A percentile compares a stretch with the other conserved stretches of the same genome.
phyloP scores from a whole-genome alignment of 1,139 yeast species.

The Citeromyces siamensis region DNA sequence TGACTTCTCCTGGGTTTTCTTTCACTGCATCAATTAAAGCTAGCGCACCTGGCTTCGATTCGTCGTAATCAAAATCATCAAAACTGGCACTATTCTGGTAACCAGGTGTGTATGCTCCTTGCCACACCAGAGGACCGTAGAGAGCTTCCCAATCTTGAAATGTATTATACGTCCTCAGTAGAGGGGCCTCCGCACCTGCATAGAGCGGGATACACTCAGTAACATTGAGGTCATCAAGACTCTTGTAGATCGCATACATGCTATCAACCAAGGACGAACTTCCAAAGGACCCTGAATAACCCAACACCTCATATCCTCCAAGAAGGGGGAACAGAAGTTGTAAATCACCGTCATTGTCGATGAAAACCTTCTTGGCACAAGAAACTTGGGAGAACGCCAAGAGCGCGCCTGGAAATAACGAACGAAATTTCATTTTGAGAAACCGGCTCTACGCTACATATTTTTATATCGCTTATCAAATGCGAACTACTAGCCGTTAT shows the following conservation, averaged over 20 bases:
- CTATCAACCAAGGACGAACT: slow-evolving; percentile 24
- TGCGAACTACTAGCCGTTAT: too few relatives aligned
- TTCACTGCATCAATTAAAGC: slow-evolving; percentile 27
- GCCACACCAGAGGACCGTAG: slow-evolving; percentile 28
- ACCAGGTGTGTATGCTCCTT: slow-evolving; percentile 24
- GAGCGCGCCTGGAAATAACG: background rate
- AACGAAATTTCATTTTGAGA: background rate
- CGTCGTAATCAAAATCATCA: slow-evolving; percentile 19
- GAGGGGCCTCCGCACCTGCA: slow-evolving; percentile 25
- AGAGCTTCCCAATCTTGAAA: slow-evolving; percentile 25
- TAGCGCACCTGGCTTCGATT: slow-evolving; percentile 22
- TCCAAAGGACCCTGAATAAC: slow-evolving; percentile 26
- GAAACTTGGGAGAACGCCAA: background rate
- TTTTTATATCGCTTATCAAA: too few relatives aligned
- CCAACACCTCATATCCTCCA: slow-evolving; percentile 26
- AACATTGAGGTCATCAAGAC: slow-evolving; percentile 20
- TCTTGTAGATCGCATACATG: slow-evolving; percentile 19
- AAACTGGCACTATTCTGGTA: slow-evolving; percentile 21
- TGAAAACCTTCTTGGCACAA: slow-evolving; percentile 20
- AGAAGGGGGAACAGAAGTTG: slow-evolving; percentile 24
- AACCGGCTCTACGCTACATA: background rate
- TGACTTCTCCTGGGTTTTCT: slow-evolving; percentile 18
- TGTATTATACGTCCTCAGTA: slow-evolving; percentile 24
- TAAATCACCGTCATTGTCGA: slow-evolving; percentile 27
- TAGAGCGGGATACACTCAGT: slow-evolving; percentile 26